Evolutionary conservation across 163 green algal species (phyloP), one percentile per base, ranked within the genome.

Genomic region (Scenedesmus sp.): DNA sequence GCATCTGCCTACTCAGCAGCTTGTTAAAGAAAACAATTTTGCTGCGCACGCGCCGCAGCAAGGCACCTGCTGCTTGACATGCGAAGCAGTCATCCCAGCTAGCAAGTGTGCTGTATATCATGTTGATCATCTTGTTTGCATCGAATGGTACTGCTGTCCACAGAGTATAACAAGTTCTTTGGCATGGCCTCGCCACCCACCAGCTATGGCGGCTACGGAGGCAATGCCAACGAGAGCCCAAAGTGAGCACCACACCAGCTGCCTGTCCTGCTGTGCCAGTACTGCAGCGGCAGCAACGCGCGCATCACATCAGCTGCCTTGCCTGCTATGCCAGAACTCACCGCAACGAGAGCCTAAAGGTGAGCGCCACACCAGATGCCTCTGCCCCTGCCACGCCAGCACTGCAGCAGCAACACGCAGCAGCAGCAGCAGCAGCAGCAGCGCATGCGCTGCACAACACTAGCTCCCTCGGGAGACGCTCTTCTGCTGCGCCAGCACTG

Each of bases 121-220:
- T 8, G 6, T 64, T 64, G 59, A 64, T 13, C 59, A 64, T 64
- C 59, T 64, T 64, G 59, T 10, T 46, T 64, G 59, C 59, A 10
- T 64, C 20, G 9, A 10, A 20, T 3, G 10, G 23, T 52, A 23
- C 70, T 46, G 23, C 23, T 79, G 70, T 16, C 70, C 10, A 79
- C 88, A 92, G 93, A 93, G 76, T 96, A 94, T 87, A 23, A 73
- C 3, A 95, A 87, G 6, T 98, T 98, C 86, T 94, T 95, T 74
- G 97, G 97, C 20, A 94, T 95, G 60, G 97, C 96, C 34, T 94
- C 93, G 1, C 97, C 97, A 0, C 97, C 97, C 60, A 99, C 97
- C 16, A 96, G 91, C 59, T 99, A 99, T 93, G 97, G 97, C 26
- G 97, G 97, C 13, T 99, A 99, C 90, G 97, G 97, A 67, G 97